Evolutionary conservation across 192 early-diverging fungal species (phyloP).

Genomic region (Mortierella antarctica): DNA sequence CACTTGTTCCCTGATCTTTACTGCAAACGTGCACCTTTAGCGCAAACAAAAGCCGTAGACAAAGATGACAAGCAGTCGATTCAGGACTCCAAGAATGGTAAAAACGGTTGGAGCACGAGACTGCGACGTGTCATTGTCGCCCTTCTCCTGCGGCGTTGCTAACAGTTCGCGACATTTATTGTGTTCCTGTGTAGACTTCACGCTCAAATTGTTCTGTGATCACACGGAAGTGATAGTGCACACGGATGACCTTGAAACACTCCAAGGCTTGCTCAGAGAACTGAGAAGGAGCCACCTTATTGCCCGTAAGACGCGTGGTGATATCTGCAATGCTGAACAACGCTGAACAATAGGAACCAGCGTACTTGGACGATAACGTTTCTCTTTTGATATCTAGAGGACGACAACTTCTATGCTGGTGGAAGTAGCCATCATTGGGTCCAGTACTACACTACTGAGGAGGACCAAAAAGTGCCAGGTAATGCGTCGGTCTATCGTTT

Average conservation of each 20-base stretch:
- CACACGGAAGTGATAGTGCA: conserved; percentile 40
- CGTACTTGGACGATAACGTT: background rate
- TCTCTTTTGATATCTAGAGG: conserved; percentile 14
- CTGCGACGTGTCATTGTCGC: background rate
- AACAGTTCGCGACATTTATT: background rate
- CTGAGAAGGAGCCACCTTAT: conserved; percentile 44
- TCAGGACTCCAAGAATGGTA: conserved; percentile 41
- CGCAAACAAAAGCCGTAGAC: conserved; percentile 42
- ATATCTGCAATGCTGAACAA: background rate
- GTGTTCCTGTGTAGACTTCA: conserved; percentile 22
- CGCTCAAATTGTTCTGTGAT: conserved; percentile 40
- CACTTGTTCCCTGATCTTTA: background rate
- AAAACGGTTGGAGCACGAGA: background rate
- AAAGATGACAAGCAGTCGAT: conserved; percentile 39
- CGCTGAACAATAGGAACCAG: no score
- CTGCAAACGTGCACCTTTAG: background rate
- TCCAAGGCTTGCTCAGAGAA: conserved; percentile 42
- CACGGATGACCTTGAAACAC: conserved; percentile 34
- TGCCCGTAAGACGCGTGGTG: conserved; percentile 26
- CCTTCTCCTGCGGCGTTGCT: no score
- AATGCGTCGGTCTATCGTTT: background rate
- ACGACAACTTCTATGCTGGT: conserved; percentile 51
- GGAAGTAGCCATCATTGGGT: conserved; percentile 55
- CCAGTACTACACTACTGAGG: conserved; percentile 43
- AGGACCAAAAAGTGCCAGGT: conserved; percentile 22